Evolutionary conservation across 345 rosid genomes (phyloP).

Genomic region (Sonneratia caseolaris): DNA sequence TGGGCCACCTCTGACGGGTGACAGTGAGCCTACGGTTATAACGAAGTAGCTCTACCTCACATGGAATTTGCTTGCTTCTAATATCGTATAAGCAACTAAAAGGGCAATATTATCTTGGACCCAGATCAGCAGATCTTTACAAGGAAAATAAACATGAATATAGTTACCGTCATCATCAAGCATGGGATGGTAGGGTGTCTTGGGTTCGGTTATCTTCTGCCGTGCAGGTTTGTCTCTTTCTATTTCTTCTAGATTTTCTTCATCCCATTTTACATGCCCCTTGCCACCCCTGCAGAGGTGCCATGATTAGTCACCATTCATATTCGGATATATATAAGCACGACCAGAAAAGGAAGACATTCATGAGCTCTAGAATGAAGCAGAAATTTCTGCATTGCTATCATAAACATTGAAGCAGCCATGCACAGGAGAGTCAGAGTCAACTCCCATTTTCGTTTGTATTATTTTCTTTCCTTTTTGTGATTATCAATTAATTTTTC

Average conservation of each 20-base stretch:
- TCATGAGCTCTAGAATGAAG: too few species aligned
- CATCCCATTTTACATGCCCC: constrained; percentile 71
- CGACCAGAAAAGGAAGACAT: too few species aligned
- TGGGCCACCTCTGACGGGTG: constrained; percentile 48
- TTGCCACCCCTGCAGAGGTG: constrained; percentile 16
- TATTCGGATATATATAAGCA: neutral
- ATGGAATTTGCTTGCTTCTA: neutral
- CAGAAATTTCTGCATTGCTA: too few species aligned
- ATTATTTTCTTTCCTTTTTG: too few species aligned
- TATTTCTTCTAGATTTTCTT: constrained; percentile 70
- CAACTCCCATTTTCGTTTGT: too few species aligned
- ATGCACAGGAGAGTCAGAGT: too few species aligned
- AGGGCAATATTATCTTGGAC: too few species aligned
- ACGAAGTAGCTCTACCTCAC: constrained; percentile 16
- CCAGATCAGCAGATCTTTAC: too few species aligned
- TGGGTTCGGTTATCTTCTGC: constrained; percentile 97
- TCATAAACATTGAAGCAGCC: too few species aligned
- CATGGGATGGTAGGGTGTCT: constrained; percentile 94
- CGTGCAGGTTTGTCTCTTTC: constrained; percentile 91
- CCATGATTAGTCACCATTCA: neutral
- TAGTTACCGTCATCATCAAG: constrained; percentile 70
- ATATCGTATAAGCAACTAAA: too few species aligned
- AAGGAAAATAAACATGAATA: constrained; percentile 2
- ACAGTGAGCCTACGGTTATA: constrained; percentile 51
- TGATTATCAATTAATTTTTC: too few species aligned